Conservation (phyloP, 192 early-diverging fungal genomes). For the Lobosporangium transversale region DNA sequence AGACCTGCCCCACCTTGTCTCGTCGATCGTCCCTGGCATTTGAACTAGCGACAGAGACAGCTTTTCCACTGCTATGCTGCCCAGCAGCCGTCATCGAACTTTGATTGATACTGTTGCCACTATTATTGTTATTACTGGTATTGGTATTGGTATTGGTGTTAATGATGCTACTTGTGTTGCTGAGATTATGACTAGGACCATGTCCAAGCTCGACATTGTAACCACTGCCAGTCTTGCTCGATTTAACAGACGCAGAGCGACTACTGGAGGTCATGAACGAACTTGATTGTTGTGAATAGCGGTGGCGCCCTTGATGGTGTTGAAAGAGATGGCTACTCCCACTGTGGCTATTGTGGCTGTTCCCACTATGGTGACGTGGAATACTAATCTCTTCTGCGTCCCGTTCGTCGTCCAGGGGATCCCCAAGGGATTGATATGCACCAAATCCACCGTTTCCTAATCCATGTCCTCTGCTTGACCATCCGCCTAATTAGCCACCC, state of each 20-base stretch:
- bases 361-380: constrained; percentile 20
- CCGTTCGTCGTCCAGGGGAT: constrained; percentile 37
- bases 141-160: background rate
- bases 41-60: background rate
- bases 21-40: constrained; percentile 29
- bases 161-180: background rate
- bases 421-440: constrained; percentile 32
- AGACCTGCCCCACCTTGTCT: constrained; percentile 40
- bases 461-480: constrained; percentile 24
- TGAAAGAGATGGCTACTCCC: background rate
- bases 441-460: constrained; percentile 5
- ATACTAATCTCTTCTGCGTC: constrained; percentile 49
- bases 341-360: background rate
- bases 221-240: constrained; percentile 35
- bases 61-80: background rate
- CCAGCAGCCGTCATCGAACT: too few species aligned
- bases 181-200: constrained; percentile 1
- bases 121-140: background rate
- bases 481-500: background rate
- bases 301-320: constrained; percentile 19
- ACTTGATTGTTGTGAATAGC: constrained; percentile 37
- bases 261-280: constrained; percentile 40
- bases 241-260: constrained; percentile 31
- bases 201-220: constrained; percentile 33
- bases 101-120: background rate